phyloP scores from a whole-genome alignment of 495 filamentous ascomycete genomes.

The Penicillium samsonianum region DNA sequence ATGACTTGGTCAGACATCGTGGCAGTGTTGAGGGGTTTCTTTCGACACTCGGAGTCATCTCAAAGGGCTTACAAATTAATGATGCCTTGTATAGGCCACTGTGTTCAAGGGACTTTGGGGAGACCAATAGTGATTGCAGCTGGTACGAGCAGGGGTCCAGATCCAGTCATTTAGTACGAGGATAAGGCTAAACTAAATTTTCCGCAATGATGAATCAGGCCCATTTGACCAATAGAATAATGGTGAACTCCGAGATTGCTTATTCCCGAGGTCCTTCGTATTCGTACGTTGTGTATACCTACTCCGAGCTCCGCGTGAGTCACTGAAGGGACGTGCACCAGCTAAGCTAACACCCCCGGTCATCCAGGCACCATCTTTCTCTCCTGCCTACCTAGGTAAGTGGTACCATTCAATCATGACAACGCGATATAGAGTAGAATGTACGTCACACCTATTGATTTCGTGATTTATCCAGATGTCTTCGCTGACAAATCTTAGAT shows the following conservation, averaged over 20 bases:
- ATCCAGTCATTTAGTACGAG: neutral
- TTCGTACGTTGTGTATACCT: neutral
- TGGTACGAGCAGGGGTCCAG: neutral
- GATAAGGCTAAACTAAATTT: neutral
- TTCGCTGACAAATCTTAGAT: conserved; percentile 52
- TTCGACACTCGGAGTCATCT: conserved; percentile 4
- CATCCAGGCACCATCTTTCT: neutral
- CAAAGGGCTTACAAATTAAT: neutral
- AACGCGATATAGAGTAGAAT: conserved; percentile 88
- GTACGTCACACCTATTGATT: too few species aligned
- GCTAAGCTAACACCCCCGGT: neutral
- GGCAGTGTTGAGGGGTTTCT: conserved; percentile 19
- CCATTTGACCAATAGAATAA: neutral
- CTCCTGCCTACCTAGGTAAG: too few species aligned
- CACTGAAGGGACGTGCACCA: conserved; percentile 13
- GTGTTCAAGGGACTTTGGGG: neutral
- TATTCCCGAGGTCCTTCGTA: too few species aligned
- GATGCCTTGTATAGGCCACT: conserved; percentile 2
- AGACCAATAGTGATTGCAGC: neutral
- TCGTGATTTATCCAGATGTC: too few species aligned
- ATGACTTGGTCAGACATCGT: neutral
- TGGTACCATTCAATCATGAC: too few species aligned
- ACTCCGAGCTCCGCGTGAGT: conserved; percentile 2
- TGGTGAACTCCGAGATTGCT: neutral
- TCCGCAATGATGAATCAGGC: too few species aligned